Conservation (phyloP, 2,329 filamentous ascomycete genomes). For the Colletotrichum graminicola region DNA sequence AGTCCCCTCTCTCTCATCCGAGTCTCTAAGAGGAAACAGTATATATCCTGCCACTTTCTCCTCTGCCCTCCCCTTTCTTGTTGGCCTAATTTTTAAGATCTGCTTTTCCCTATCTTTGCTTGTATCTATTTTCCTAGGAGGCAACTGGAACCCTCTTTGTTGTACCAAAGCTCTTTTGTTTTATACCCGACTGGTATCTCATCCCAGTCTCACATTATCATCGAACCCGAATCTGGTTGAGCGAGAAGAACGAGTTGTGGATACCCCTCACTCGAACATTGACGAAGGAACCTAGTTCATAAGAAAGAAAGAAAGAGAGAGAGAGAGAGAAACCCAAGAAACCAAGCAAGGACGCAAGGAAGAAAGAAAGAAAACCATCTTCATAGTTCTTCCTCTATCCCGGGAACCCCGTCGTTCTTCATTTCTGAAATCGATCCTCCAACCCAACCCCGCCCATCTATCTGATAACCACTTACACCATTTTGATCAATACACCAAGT, state of each 20-base stretch:
- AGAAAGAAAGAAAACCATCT: not conserved
- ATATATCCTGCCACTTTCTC: slow-evolving; percentile 24
- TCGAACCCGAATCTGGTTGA: not conserved
- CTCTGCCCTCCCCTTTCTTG: slow-evolving; percentile 7
- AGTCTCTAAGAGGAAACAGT: slow-evolving; percentile 10
- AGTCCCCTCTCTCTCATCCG: slow-evolving; percentile 10
- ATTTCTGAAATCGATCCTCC: not conserved
- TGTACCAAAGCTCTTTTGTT: slow-evolving; percentile 7
- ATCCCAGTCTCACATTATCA: not conserved
- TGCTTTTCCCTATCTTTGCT: slow-evolving; percentile 8
- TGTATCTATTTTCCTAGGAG: slow-evolving; percentile 5
- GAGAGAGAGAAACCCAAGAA: not conserved
- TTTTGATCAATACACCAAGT: not conserved
- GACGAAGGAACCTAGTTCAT: not conserved
- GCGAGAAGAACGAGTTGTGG: slow-evolving; percentile 6
- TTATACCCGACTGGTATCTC: slow-evolving; percentile 4
- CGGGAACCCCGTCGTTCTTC: not conserved
- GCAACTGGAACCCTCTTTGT: not conserved
- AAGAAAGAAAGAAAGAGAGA: not conserved
- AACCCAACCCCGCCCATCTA: not conserved
- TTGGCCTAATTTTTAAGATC: slow-evolving; percentile 38
- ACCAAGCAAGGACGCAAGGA: not conserved
- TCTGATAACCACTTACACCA: not conserved
- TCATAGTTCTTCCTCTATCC: not conserved
- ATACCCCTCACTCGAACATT: not conserved